Conservation (phyloP, 1,139 yeast species). For the Magnusiomyces sp. region DNA sequence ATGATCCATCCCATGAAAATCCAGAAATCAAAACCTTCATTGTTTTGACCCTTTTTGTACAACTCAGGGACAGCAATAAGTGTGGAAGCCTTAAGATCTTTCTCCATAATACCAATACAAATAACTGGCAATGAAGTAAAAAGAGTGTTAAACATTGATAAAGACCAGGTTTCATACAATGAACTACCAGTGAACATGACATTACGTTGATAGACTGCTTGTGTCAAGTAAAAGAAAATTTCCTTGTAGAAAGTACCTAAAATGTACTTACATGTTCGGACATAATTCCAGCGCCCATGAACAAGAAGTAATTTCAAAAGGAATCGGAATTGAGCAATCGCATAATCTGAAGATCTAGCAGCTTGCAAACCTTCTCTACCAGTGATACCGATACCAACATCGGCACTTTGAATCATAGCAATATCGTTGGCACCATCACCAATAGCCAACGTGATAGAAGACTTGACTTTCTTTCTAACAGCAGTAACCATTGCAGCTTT, state of each 20-base stretch:
- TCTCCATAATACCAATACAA: constrained; percentile 92
- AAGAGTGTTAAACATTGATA: constrained; percentile 92
- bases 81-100: constrained; percentile 82
- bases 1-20: constrained; percentile 74
- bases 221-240: constrained; percentile 78
- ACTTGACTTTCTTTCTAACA: constrained; percentile 67
- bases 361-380: constrained; percentile 97
- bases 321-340: constrained; percentile 89
- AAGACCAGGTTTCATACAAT: constrained; percentile 89
- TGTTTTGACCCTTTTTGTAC: constrained; percentile 67
- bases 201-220: constrained; percentile 76
- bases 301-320: constrained; percentile 74
- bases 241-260: constrained; percentile 94
- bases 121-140: constrained; percentile 90
- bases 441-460: constrained; percentile 77
- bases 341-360: constrained; percentile 88
- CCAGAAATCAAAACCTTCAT: constrained; percentile 62
- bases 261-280: constrained; percentile 85
- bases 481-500: constrained; percentile 89
- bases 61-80: constrained; percentile 86
- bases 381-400: constrained; percentile 93
- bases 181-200: constrained; percentile 91
- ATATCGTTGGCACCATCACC: constrained; percentile 99
- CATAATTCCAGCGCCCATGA: constrained; percentile 92
- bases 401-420: constrained; percentile 98